Evolutionary conservation across 805 yeast species (phyloP).

Genomic region (Saturnispora serradocipensis): DNA sequence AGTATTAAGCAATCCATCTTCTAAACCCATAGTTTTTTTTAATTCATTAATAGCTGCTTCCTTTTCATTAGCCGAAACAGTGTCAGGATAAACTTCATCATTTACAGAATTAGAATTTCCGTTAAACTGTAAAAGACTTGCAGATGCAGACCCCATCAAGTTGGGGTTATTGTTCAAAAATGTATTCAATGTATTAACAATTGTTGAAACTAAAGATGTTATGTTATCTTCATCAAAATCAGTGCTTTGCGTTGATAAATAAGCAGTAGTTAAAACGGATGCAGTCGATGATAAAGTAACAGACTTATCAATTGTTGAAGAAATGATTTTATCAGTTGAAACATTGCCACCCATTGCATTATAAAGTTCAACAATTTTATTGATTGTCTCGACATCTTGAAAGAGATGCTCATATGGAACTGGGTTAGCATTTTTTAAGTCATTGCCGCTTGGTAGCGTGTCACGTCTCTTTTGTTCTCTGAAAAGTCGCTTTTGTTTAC

Average conservation of each 20-base stretch:
- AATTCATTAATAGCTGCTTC: conserved; percentile 8
- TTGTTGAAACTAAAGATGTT: conserved; percentile 21
- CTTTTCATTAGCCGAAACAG: conserved; percentile 5
- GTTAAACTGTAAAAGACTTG: not conserved
- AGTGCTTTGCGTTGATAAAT: conserved; percentile 11
- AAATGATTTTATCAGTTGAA: conserved; percentile 6
- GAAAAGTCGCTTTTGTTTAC: conserved; percentile 51
- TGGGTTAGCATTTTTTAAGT: conserved; percentile 8
- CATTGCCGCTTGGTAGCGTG: conserved; percentile 4
- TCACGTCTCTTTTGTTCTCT: conserved; percentile 31
- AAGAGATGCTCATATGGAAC: conserved; percentile 5
- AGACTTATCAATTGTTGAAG: conserved; percentile 15
- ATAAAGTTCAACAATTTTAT: conserved; percentile 19
- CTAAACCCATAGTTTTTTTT: conserved; percentile 5
- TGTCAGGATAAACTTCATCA: conserved; percentile 1
- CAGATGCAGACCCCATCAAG: not conserved
- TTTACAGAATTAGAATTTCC: not conserved
- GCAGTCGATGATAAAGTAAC: conserved; percentile 22
- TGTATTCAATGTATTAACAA: conserved; percentile 22
- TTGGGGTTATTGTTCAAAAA: conserved; percentile 7
- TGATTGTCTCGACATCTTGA: conserved; percentile 6
- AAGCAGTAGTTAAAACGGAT: conserved; percentile 19
- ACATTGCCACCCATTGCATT: conserved; percentile 29
- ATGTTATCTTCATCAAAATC: conserved; percentile 14
- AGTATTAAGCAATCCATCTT: not conserved